Percentiles rank a stretch among this genome's conserved stretches.
These are phyloP conservation scores for Backusella morwellensis DNA, from an alignment of 192 early-diverging fungal genomes.

Conservation along the genomic window DNA sequence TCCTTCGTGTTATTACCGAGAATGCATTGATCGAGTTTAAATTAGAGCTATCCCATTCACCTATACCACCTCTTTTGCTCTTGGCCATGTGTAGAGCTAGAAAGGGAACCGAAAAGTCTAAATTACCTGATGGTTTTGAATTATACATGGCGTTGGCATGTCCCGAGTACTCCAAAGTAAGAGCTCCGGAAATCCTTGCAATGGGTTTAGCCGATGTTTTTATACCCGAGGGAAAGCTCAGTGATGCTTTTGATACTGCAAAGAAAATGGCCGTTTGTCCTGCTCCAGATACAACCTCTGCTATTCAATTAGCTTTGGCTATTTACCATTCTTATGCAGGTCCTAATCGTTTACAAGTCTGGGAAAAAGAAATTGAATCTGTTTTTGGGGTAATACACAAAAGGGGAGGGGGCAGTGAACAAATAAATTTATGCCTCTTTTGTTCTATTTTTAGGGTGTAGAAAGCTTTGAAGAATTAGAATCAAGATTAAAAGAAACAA, in stretches of 20 bases:
- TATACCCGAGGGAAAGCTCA: constrained; percentile 39
- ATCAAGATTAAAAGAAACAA: constrained; percentile 28
- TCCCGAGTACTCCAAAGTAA: constrained; percentile 32
- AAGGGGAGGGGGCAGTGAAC: not conserved
- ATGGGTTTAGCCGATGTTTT: constrained; percentile 49
- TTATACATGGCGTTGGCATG: constrained; percentile 43
- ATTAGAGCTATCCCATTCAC: constrained; percentile 19
- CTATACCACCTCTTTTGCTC: constrained; percentile 21
- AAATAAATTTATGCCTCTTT: not conserved
- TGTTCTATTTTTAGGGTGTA: constrained; percentile 18
- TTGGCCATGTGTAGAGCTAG: not conserved
- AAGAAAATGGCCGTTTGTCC: constrained; percentile 46
- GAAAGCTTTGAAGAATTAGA: constrained; percentile 28
- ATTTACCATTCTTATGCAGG: constrained; percentile 46
- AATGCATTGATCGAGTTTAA: constrained; percentile 28
- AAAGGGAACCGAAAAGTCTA: constrained; percentile 5
- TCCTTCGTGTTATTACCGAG: constrained; percentile 44
- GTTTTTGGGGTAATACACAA: constrained; percentile 38
- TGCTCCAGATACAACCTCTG: constrained; percentile 38
- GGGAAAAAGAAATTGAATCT: constrained; percentile 43
- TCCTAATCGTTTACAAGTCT: constrained; percentile 46
- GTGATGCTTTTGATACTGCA: constrained; percentile 37
- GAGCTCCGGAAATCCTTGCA: constrained; percentile 45
- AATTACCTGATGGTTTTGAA: constrained; percentile 30
- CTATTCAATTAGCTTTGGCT: constrained; percentile 41